Evolutionary conservation across 2,329 filamentous ascomycete genomes (phyloP).

Genomic region (Davidsoniella neocaledoniae): DNA sequence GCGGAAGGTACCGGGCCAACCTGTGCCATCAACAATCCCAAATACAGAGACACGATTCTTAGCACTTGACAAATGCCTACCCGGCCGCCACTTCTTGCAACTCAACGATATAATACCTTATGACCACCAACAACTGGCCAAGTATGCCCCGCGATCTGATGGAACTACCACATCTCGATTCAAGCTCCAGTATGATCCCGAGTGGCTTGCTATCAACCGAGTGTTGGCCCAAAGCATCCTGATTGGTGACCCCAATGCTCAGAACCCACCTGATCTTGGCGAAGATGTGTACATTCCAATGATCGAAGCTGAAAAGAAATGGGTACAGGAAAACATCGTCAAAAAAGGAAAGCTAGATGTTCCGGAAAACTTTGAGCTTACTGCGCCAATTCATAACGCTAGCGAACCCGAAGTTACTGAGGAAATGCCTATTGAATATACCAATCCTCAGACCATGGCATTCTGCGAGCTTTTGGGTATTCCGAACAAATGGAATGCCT

Average conservation of each 20-base stretch:
- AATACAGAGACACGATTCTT: conserved; percentile 75
- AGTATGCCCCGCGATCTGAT: conserved; percentile 14
- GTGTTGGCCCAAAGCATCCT: conserved; percentile 52
- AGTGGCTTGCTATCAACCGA: conserved; percentile 89
- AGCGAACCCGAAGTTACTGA: conserved; percentile 37
- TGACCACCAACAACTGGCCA: conserved; percentile 18
- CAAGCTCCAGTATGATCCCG: conserved; percentile 64
- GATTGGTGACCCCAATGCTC: conserved; percentile 41
- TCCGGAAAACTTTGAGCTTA: conserved; percentile 61
- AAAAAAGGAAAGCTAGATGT: conserved; percentile 43
- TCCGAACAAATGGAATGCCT: conserved; percentile 56
- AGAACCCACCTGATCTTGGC: conserved; percentile 43
- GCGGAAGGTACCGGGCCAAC: conserved; percentile 34
- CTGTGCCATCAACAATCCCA: conserved; percentile 52
- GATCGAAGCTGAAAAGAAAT: conserved; percentile 55
- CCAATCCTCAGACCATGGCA: conserved; percentile 65
- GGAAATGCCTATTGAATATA: conserved; percentile 62
- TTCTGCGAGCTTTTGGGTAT: conserved; percentile 71
- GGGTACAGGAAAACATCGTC: conserved; percentile 67
- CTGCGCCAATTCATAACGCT: conserved; percentile 54
- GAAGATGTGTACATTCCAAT: conserved; percentile 49
- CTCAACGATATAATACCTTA: conserved; percentile 46
- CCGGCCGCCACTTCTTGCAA: conserved; percentile 66
- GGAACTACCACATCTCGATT: conserved; percentile 35
- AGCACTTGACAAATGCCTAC: conserved; percentile 79